Evolutionary conservation across 768 basidiomycete species (phyloP), one percentile per base, ranked within the genome.

Genomic region (Trametes gibbosa): DNA sequence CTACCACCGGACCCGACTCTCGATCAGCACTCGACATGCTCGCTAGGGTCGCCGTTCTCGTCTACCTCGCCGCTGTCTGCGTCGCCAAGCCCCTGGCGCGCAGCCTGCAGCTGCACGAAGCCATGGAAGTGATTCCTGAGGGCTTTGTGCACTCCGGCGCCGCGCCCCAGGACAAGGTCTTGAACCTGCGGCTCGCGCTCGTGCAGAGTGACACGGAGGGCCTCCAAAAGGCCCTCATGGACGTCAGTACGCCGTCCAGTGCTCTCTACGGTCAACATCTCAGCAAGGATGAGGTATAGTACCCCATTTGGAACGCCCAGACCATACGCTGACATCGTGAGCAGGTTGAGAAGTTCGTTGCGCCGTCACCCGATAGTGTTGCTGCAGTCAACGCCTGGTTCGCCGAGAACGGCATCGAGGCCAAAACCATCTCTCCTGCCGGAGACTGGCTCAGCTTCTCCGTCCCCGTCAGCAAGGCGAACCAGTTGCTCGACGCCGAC

Each of bases 151-250:
- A 59, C 41, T 58, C 55, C 17, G 73, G 73, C 17, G 29, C 68
- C 27, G 74, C 76, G 3, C 53, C 70, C 7, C 58, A 66, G 6
- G 68, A 72, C 53, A 63, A 68, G 3, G 60, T 66, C 17, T 66
- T 80, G 32, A 72, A 69, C 56, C 65, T 79, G 47, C 74, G 75
- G 46, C 62, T 79, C 53, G 76, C 71, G 9, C 69, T 79, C 45
- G 67, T 66, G 35, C 72, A 73, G 58, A 72, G 62, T 46, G 67
- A 79, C 63, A 70, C 72, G 17, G 62, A 56, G 6, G 76, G 76
- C 10, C 73, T 79, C 19, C 70, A 76, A 62, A 65, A 72, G 50
- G 69, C 67, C 4, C 70, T 77, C 21, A 64, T 69, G 59, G 74
- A 69, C 46, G 74, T 77, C 65, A 75, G 73, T 59, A 73, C 72